Percentiles rank a stretch among this genome's conserved stretches.
Evolutionary conservation across 2,329 filamentous ascomycete species (phyloP).

Genomic region (Colletotrichum sp.): DNA sequence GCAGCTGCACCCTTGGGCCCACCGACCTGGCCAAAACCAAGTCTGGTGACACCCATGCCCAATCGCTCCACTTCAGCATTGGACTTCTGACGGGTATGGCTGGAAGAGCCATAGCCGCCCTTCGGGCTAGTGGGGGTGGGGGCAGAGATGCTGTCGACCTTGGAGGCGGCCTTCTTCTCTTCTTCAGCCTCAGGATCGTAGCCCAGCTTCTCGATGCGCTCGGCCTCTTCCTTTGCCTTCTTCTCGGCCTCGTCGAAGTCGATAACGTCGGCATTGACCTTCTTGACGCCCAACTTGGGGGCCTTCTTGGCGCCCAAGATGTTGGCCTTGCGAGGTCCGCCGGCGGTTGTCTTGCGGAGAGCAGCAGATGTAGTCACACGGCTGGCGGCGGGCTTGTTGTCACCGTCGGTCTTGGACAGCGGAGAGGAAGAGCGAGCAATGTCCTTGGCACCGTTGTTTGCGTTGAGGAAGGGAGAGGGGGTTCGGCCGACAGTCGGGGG

Average conservation of each 20-base stretch:
- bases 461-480: constrained; percentile 88
- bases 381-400: constrained; percentile 65
- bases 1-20: constrained; percentile 61
- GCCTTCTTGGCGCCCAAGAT: constrained; percentile 87
- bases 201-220: constrained; percentile 92
- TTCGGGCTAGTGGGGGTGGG: constrained; percentile 78
- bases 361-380: constrained; percentile 79
- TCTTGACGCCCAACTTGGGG: constrained; percentile 90
- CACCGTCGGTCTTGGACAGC: constrained; percentile 65
- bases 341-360: constrained; percentile 75
- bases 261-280: constrained; percentile 79
- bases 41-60: constrained; percentile 84
- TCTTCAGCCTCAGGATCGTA: constrained; percentile 93
- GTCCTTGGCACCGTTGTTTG: constrained; percentile 74
- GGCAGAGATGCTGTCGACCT: constrained; percentile 66
- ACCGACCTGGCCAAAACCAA: constrained; percentile 89
- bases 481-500: constrained; percentile 82
- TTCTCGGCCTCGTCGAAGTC: constrained; percentile 98
- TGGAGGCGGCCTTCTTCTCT: constrained; percentile 47
- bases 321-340: constrained; percentile 79
- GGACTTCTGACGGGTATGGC: constrained; percentile 63
- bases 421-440: constrained; percentile 83
- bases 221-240: constrained; percentile 96
- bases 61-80: constrained; percentile 85
- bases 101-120: constrained; percentile 67